These are phyloP conservation scores for Kodamaea plutei DNA, from an alignment of 1,139 yeast genomes.

Conservation along the genomic window DNA sequence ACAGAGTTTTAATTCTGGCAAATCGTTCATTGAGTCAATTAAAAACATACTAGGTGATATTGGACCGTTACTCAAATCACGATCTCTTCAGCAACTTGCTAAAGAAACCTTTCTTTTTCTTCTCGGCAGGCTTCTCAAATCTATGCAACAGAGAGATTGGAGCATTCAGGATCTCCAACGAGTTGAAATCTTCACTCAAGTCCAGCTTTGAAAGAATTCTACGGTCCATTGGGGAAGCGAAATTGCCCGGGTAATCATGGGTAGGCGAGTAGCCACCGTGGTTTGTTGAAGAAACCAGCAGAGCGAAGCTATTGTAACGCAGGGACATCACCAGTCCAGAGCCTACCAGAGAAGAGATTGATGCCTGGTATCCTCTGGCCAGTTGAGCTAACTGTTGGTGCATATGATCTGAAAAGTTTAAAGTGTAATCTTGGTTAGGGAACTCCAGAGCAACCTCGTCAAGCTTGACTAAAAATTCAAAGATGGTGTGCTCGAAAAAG, in stretches of 20 bases:
- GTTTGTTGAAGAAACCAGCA: constrained; percentile 5
- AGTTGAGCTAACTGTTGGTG: not conserved
- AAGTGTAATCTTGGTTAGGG: not conserved
- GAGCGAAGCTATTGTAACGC: constrained; percentile 11
- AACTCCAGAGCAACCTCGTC: not conserved
- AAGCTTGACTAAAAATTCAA: constrained; percentile 11
- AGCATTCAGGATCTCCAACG: constrained; percentile 1
- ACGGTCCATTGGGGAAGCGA: not conserved
- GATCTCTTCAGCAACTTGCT: too few species aligned
- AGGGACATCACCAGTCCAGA: constrained; percentile 13
- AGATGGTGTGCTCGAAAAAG: constrained; percentile 16
- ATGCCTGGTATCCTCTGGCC: not conserved
- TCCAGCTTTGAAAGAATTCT: not conserved
- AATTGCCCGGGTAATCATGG: not conserved
- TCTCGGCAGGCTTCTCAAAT: constrained; percentile 8
- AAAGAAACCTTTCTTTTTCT: constrained; percentile 14
- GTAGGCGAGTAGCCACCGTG: too few species aligned
- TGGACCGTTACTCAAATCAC: too few species aligned
- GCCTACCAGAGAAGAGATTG: constrained; percentile 9
- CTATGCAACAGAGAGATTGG: constrained; percentile 5
- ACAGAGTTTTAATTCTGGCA: too few species aligned
- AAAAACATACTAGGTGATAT: too few species aligned
- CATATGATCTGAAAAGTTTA: not conserved
- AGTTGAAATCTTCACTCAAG: constrained; percentile 2
- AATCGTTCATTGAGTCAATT: too few species aligned